These are phyloP conservation scores for Physaria fendleri DNA, from an alignment of 345 rosid species.

Conservation along the genomic window DNA sequence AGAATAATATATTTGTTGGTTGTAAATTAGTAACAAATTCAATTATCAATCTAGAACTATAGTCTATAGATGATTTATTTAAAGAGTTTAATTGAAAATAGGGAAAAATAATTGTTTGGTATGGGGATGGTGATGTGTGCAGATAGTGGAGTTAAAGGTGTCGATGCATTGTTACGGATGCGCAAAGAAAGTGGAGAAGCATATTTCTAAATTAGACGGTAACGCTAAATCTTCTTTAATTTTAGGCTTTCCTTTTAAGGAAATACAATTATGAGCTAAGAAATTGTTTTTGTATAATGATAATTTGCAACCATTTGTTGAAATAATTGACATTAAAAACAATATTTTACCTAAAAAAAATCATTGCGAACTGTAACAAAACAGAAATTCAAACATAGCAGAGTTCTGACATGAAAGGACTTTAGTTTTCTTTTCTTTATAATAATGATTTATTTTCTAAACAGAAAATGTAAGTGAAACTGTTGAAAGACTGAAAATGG, in stretches of 20 bases:
- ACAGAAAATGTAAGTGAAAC: constrained; percentile 3
- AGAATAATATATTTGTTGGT: neutral
- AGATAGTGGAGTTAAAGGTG: constrained; percentile 82
- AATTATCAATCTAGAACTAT: neutral
- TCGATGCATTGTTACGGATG: constrained; percentile 94
- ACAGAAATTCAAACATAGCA: constrained; percentile 3
- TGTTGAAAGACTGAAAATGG: constrained; percentile 1
- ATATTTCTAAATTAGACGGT: constrained; percentile 82
- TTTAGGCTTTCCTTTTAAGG: constrained; percentile 10
- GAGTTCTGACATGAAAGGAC: constrained; percentile 1
- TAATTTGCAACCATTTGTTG: neutral
- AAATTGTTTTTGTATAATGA: neutral
- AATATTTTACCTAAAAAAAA: neutral
- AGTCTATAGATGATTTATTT: neutral
- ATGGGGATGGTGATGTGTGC: constrained; percentile 25
- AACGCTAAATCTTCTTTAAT: constrained; percentile 24
- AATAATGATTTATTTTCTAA: neutral
- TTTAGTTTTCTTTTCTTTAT: neutral
- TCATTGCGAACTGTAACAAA: neutral
- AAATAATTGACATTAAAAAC: too few relatives aligned
- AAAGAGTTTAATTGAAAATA: neutral
- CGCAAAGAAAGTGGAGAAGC: constrained; percentile 86
- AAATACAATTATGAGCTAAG: neutral
- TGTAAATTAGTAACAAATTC: neutral
- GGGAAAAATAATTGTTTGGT: neutral